phyloP scores from a whole-genome alignment of 331 rosid genomes.

The Spiraea crenata region DNA sequence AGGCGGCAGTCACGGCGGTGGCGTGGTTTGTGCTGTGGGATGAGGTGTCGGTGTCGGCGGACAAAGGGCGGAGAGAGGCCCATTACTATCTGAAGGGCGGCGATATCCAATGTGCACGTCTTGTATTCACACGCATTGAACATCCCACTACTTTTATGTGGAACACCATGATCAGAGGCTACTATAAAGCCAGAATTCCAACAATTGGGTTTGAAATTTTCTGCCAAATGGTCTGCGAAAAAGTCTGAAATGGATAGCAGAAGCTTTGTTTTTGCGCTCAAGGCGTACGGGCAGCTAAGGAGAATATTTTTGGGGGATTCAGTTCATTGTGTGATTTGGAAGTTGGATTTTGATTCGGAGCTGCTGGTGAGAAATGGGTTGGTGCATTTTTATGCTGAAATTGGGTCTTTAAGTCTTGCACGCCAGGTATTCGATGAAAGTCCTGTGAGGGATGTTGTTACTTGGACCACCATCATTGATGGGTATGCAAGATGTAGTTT shows the following conservation, averaged over 20 bases:
- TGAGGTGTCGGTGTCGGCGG: too few species aligned
- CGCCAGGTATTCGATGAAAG: slow-evolving; percentile 46
- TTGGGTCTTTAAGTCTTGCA: slow-evolving; percentile 34
- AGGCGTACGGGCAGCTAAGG: slow-evolving; percentile 26
- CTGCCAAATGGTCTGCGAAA: slow-evolving; percentile 24
- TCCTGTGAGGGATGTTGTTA: slow-evolving; percentile 50
- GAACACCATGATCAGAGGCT: slow-evolving; percentile 58
- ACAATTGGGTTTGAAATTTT: slow-evolving; percentile 27
- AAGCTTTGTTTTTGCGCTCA: slow-evolving; percentile 39
- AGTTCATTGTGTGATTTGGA: slow-evolving; percentile 36
- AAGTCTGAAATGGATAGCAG: slow-evolving; percentile 30
- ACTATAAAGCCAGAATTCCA: slow-evolving; percentile 25
- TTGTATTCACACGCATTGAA: slow-evolving; percentile 37
- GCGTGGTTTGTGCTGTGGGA: too few species aligned
- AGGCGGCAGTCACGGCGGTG: too few species aligned
- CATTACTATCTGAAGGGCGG: slow-evolving; percentile 22
- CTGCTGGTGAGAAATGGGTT: slow-evolving; percentile 45
- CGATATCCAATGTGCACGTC: slow-evolving; percentile 45
- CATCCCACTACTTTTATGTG: slow-evolving; percentile 54
- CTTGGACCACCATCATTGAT: slow-evolving; percentile 65
- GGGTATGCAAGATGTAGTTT: slow-evolving; percentile 40
- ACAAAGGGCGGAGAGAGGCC: too few species aligned
- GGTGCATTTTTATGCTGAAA: slow-evolving; percentile 36
- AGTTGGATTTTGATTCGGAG: slow-evolving; percentile 40
- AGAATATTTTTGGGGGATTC: slow-evolving; percentile 22